These are phyloP conservation scores for Monilinia vaccinii-corymbosi DNA, from an alignment of 2,329 filamentous ascomycete species.

Conservation along the genomic window DNA sequence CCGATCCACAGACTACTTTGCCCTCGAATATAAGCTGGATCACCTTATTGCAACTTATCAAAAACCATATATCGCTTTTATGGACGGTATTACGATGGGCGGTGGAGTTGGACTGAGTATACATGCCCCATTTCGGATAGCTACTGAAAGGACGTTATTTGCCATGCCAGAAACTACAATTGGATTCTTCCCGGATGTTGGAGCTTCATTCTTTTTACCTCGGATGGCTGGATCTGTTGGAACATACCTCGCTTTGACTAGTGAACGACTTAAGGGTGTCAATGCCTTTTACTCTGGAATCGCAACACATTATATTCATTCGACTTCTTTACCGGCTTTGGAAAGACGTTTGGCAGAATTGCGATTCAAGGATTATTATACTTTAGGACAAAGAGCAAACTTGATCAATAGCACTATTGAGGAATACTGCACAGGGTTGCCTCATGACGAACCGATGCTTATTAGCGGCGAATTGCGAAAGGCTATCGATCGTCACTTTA, in stretches of 20 bases:
- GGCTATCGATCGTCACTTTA: constrained; percentile 80
- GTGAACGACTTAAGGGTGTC: constrained; percentile 69
- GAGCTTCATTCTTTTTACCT: constrained; percentile 90
- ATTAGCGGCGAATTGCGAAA: constrained; percentile 62
- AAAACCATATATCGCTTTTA: constrained; percentile 90
- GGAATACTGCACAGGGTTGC: constrained; percentile 82
- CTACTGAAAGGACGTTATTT: constrained; percentile 90
- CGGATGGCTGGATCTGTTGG: constrained; percentile 79
- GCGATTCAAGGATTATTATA: constrained; percentile 71
- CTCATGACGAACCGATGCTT: constrained; percentile 59
- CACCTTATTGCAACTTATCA: constrained; percentile 88
- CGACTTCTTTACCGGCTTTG: constrained; percentile 70
- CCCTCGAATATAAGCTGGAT: constrained; percentile 89
- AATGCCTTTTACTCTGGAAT: constrained; percentile 87
- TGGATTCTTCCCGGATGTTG: constrained; percentile 97
- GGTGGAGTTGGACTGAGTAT: constrained; percentile 90
- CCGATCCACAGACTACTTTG: constrained; percentile 78
- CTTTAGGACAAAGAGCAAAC: constrained; percentile 50
- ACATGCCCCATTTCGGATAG: constrained; percentile 92
- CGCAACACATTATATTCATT: constrained; percentile 94
- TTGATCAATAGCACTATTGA: constrained; percentile 83
- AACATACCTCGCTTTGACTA: constrained; percentile 89
- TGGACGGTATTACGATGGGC: constrained; percentile 98
- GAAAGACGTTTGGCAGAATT: constrained; percentile 83
- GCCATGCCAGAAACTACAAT: constrained; percentile 99